phyloP scores from a whole-genome alignment of 2,329 filamentous ascomycete genomes.

The Eutypa lata region DNA sequence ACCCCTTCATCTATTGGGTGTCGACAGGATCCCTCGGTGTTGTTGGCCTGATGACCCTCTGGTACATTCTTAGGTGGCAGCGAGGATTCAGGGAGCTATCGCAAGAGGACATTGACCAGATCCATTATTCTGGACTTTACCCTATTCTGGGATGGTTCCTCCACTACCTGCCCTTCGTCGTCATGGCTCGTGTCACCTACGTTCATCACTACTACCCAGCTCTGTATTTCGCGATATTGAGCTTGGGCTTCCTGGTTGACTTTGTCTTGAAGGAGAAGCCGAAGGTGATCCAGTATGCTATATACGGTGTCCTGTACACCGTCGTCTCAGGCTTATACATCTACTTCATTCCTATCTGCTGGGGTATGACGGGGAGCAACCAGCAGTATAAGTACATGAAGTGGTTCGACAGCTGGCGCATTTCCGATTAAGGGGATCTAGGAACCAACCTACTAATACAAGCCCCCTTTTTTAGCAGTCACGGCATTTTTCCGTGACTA shows the following conservation, averaged over 20 bases:
- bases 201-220: conserved; percentile 99
- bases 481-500: too few species aligned
- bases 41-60: conserved; percentile 69
- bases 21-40: conserved; percentile 75
- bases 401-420: conserved; percentile 87
- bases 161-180: conserved; percentile 91
- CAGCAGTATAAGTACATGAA: conserved; percentile 86
- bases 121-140: conserved; percentile 91
- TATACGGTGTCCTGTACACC: conserved; percentile 75
- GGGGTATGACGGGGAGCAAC: conserved; percentile 87
- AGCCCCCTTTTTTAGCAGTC: too few species aligned
- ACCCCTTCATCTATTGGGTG: conserved; percentile 94
- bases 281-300: conserved; percentile 58
- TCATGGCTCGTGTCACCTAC: conserved; percentile 98
- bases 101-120: conserved; percentile 79
- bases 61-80: conserved; percentile 94
- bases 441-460: neutral
- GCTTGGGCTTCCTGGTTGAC: conserved; percentile 82
- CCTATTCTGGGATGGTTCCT: conserved; percentile 92
- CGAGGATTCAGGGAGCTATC: conserved; percentile 85
- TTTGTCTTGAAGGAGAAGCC: conserved; percentile 71
- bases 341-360: conserved; percentile 89
- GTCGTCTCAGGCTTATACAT: conserved; percentile 78
- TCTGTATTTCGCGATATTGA: conserved; percentile 93
- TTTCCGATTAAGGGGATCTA: conserved; percentile 56